phyloP scores from a whole-genome alignment of 2,329 filamentous ascomycete genomes.

The Akanthomyces lecanii region DNA sequence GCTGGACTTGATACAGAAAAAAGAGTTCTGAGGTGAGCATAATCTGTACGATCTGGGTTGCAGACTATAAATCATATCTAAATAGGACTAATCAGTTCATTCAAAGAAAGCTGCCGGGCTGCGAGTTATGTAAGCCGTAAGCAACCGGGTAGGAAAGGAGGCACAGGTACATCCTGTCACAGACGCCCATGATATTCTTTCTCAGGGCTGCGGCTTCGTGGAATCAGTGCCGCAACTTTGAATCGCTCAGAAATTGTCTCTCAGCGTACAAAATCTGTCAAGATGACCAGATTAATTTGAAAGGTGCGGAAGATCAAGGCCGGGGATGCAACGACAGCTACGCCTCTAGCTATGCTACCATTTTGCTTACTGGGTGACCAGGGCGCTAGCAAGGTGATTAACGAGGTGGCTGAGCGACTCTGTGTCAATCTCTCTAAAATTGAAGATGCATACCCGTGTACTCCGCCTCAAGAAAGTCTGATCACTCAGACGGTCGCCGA shows the following conservation, averaged over 20 bases:
- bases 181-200: neutral
- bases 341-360: neutral
- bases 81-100: no score
- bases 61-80: no score
- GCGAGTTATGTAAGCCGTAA: neutral
- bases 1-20: no score
- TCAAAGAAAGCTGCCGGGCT: neutral
- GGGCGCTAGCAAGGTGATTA: neutral
- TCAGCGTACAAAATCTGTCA: neutral
- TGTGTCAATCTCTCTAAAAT: slow-evolving; percentile 8
- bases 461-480: slow-evolving; percentile 15
- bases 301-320: neutral
- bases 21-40: no score
- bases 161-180: neutral
- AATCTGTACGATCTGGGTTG: no score
- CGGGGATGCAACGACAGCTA: neutral
- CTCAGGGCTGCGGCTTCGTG: neutral
- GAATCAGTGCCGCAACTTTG: no score
- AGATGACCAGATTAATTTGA: neutral
- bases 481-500: slow-evolving; percentile 15
- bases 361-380: neutral
- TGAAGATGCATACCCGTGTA: slow-evolving; percentile 18
- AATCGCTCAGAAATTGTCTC: no score
- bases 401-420: neutral
- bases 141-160: neutral